These are phyloP conservation scores for Lobosporangium transversale DNA, from an alignment of 192 early-diverging fungal species.

Conservation along the genomic window DNA sequence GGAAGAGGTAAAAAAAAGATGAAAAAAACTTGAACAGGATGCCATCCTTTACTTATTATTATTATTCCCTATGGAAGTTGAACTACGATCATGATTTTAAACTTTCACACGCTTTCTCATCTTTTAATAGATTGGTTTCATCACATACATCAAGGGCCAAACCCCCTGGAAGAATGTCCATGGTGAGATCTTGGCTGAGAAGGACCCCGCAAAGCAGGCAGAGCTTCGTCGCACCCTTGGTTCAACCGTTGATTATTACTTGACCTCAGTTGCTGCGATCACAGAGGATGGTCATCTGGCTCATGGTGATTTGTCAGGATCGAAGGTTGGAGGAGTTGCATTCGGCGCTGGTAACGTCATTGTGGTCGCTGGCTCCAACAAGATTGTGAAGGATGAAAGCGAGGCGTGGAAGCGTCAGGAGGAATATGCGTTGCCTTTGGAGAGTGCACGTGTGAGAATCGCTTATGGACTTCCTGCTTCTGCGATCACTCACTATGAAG, in stretches of 20 bases:
- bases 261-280: conserved; percentile 49
- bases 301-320: conserved; percentile 46
- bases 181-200: conserved; percentile 32
- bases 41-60: background rate
- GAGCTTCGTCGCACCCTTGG: conserved; percentile 50
- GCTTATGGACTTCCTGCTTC: conserved; percentile 49
- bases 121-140: conserved; percentile 52
- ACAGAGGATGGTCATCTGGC: conserved; percentile 46
- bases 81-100: too few relatives aligned
- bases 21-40: background rate
- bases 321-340: conserved; percentile 50
- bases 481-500: conserved; percentile 27
- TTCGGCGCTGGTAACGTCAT: conserved; percentile 38
- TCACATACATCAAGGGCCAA: conserved; percentile 54
- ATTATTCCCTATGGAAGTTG: background rate
- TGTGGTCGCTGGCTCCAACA: conserved; percentile 52
- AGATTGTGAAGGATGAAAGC: conserved; percentile 53
- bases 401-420: conserved; percentile 45
- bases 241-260: conserved; percentile 52
- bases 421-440: conserved; percentile 31
- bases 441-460: conserved; percentile 50
- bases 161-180: conserved; percentile 54
- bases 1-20: conserved; percentile 43
- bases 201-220: conserved; percentile 44
- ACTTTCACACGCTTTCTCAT: background rate